phyloP scores from a whole-genome alignment of 1,284 basidiomycete genomes.

The Apiotrichum montevideense region DNA sequence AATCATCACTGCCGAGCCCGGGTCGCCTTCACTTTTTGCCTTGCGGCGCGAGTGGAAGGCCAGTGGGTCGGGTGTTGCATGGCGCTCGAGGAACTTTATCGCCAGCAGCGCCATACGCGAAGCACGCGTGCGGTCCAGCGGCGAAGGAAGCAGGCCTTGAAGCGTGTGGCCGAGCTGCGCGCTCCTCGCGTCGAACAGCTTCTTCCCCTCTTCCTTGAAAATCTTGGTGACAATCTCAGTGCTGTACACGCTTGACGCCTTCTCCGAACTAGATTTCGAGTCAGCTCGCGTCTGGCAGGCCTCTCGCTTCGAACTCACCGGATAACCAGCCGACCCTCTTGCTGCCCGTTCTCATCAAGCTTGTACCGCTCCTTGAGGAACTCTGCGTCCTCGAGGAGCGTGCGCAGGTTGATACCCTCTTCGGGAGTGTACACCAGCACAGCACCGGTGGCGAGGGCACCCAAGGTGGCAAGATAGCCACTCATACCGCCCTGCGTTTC shows the following conservation, averaged over 20 bases:
- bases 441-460: constrained; percentile 87
- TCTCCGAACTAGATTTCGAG: constrained; percentile 60
- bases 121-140: constrained; percentile 84
- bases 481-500: constrained; percentile 97
- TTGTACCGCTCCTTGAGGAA: constrained; percentile 82
- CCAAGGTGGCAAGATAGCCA: constrained; percentile 92
- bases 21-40: constrained; percentile 24
- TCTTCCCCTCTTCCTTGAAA: constrained; percentile 82
- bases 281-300: background rate
- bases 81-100: constrained; percentile 86
- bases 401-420: constrained; percentile 73
- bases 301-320: constrained; percentile 32
- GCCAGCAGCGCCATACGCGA: constrained; percentile 83
- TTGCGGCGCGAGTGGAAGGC: constrained; percentile 6
- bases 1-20: constrained; percentile 73
- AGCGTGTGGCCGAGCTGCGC: constrained; percentile 96
- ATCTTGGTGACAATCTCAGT: constrained; percentile 91
- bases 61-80: constrained; percentile 52
- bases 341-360: constrained; percentile 80
- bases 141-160: constrained; percentile 91
- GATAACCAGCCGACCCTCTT: constrained; percentile 87
- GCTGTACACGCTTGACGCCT: constrained; percentile 79
- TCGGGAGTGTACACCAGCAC: constrained; percentile 93
- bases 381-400: constrained; percentile 75
- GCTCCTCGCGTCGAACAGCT: constrained; percentile 87